Evolutionary conservation across 768 basidiomycete genomes (phyloP).

Genomic region (Tulasnella sp.): DNA sequence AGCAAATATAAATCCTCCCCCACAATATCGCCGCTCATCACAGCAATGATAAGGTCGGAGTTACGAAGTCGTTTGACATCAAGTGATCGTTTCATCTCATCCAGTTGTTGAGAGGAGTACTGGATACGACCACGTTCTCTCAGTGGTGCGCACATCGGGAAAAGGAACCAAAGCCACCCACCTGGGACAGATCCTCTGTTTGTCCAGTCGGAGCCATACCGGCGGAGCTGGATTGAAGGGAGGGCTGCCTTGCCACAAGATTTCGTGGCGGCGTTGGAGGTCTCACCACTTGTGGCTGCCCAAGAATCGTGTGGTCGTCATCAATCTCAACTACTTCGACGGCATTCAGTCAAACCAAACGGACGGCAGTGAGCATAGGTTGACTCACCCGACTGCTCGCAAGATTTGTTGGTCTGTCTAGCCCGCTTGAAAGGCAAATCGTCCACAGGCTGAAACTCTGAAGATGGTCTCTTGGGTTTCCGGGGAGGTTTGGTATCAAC

Average conservation of each 20-base stretch:
- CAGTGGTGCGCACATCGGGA: neutral
- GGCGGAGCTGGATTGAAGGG: neutral
- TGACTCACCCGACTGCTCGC: neutral
- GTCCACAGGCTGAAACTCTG: neutral
- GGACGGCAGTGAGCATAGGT: neutral
- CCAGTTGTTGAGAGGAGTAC: neutral
- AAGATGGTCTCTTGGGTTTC: constrained; percentile 2
- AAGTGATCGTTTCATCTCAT: neutral
- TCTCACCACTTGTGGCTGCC: neutral
- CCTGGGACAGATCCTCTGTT: neutral
- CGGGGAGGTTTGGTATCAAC: neutral
- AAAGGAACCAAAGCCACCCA: neutral
- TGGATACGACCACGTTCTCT: neutral
- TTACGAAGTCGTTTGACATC: constrained; percentile 4
- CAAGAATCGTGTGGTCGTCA: neutral
- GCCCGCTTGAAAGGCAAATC: neutral
- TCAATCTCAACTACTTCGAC: neutral
- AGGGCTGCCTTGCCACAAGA: neutral
- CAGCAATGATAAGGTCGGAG: constrained; percentile 4
- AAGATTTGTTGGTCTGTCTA: neutral
- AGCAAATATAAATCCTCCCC: constrained; percentile 21
- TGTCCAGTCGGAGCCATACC: neutral
- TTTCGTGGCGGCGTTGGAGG: neutral
- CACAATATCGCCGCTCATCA: neutral
- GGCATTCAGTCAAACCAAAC: neutral